Evolutionary conservation across 768 basidiomycete species (phyloP).

Genomic region (Suillus occidentalis): DNA sequence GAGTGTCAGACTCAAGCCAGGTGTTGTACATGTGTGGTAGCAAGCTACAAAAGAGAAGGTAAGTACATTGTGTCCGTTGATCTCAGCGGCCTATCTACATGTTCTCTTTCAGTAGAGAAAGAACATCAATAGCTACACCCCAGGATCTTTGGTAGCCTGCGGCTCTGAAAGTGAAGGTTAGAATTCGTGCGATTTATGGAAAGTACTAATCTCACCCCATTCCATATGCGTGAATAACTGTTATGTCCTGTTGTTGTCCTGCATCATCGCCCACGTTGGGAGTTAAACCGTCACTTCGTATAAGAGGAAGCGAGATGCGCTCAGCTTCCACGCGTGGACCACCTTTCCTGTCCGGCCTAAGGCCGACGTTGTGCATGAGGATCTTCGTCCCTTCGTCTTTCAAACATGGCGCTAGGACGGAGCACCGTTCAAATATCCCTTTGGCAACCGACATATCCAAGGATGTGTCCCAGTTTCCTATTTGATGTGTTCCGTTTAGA

Average conservation of each 20-base stretch:
- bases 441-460: slow-evolving; percentile 40
- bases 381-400: slow-evolving; percentile 39
- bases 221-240: slow-evolving; percentile 62
- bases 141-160: slow-evolving; percentile 45
- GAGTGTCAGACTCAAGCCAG: not conserved
- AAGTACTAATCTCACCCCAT: slow-evolving; percentile 46
- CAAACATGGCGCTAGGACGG: slow-evolving; percentile 37
- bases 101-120: slow-evolving; percentile 22
- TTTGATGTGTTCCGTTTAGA: slow-evolving; percentile 57
- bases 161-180: slow-evolving; percentile 22
- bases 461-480: slow-evolving; percentile 52
- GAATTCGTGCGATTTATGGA: slow-evolving; percentile 7
- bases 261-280: slow-evolving; percentile 5
- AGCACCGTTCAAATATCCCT: slow-evolving; percentile 49
- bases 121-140: slow-evolving; percentile 43
- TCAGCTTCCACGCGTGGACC: slow-evolving; percentile 59
- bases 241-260: slow-evolving; percentile 22
- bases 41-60: not conserved
- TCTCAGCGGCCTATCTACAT: not conserved
- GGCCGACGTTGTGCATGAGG: slow-evolving; percentile 54
- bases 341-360: slow-evolving; percentile 55
- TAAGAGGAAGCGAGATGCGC: slow-evolving; percentile 36
- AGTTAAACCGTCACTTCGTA: slow-evolving; percentile 9
- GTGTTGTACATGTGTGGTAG: not conserved
- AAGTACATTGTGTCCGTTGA: not conserved